A percentile compares a stretch with the other conserved stretches of the same genome.
These are phyloP conservation scores for Exophiala lecanii-corni DNA, from an alignment of 2,329 filamentous ascomycete genomes.

Conservation along the genomic window DNA sequence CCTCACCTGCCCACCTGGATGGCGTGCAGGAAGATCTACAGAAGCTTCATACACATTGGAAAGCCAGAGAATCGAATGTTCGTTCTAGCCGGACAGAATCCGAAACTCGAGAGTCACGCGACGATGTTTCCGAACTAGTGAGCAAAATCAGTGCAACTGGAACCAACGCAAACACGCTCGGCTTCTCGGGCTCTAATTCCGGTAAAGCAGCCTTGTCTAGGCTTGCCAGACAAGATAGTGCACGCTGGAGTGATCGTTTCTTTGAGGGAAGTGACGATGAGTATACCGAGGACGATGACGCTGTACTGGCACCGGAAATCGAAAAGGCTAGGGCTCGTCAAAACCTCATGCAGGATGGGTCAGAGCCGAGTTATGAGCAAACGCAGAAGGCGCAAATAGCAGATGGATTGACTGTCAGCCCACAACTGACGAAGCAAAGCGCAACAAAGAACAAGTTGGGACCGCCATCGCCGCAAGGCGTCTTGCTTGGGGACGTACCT, in stretches of 20 bases:
- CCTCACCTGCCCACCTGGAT: constrained; percentile 5
- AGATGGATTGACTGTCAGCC: constrained; percentile 14
- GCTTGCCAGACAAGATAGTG: constrained; percentile 46
- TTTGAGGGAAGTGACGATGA: constrained; percentile 54
- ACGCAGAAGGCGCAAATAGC: constrained; percentile 10
- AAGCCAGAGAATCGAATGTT: constrained; percentile 1
- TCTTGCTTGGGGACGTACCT: constrained; percentile 5
- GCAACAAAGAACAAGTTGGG: constrained; percentile 6
- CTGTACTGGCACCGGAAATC: constrained; percentile 14
- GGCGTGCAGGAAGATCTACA: constrained; percentile 7
- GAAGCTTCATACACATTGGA: constrained; percentile 15
- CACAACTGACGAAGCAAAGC: constrained; percentile 9
- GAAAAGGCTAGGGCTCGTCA: constrained; percentile 20
- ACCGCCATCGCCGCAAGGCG: background rate
- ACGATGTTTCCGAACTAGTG: constrained; percentile 32
- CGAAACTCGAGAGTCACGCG: constrained; percentile 27
- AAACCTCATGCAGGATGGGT: constrained; percentile 3
- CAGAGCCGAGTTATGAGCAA: constrained; percentile 1
- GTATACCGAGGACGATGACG: constrained; percentile 36
- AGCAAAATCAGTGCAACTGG: constrained; percentile 22
- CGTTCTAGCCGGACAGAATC: constrained; percentile 21
- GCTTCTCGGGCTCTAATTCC: constrained; percentile 23
- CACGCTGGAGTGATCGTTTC: constrained; percentile 63
- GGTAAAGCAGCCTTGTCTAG: constrained; percentile 19
- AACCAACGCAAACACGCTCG: constrained; percentile 8